Evolutionary conservation across 345 rosid genomes (phyloP).

Genomic region (Syzygium oleosum): DNA sequence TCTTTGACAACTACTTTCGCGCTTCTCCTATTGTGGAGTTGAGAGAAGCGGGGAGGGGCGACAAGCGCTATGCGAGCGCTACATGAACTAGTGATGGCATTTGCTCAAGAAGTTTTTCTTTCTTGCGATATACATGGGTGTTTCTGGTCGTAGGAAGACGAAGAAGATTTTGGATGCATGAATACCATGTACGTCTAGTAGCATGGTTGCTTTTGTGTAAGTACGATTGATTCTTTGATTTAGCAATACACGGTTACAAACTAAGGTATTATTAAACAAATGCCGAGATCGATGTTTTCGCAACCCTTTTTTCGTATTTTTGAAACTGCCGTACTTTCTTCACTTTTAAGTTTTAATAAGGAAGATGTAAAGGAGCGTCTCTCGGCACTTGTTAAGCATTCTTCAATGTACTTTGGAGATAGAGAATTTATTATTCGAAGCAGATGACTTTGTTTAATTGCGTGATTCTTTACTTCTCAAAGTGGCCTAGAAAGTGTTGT

Average conservation of each 20-base stretch:
- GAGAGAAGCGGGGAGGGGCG: not conserved
- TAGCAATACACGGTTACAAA: not conserved
- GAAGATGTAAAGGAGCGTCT: not conserved
- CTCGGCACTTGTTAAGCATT: not conserved
- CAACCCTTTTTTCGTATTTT: not conserved
- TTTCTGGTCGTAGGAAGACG: not conserved
- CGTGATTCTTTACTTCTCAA: not conserved
- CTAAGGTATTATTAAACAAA: not conserved
- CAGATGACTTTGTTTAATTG: not conserved
- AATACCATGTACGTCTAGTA: not conserved
- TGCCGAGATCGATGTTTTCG: not conserved
- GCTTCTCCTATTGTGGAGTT: not conserved
- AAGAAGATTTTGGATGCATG: not conserved
- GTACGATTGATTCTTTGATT: not conserved
- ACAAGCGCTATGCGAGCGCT: not conserved
- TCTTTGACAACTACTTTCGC: not conserved
- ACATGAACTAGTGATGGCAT: not conserved
- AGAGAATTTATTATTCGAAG: not conserved
- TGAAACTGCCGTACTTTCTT: not conserved
- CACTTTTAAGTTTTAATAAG: not conserved
- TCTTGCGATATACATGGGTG: not conserved
- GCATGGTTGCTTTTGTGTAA: not conserved
- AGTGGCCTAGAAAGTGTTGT: not conserved
- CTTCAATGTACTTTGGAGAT: not conserved
- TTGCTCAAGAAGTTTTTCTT: not conserved